Percentiles rank a stretch among this genome's conserved stretches.
Conservation (phyloP, 177 flowering plant genomes). For the Telopea speciosissima region DNA sequence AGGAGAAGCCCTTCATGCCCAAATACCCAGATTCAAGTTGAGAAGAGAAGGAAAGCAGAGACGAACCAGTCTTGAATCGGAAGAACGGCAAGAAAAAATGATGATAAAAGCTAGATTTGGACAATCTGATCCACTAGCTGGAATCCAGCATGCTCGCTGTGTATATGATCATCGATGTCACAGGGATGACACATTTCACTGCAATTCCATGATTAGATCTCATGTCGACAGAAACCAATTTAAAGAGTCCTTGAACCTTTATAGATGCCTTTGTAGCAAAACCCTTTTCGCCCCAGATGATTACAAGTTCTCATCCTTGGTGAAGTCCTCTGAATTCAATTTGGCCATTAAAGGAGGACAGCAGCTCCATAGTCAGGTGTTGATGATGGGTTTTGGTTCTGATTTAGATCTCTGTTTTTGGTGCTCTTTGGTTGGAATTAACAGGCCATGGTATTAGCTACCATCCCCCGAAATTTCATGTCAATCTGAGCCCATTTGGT, state of each 20-base stretch:
- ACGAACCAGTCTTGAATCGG: too few relatives aligned
- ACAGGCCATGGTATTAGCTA: too few relatives aligned
- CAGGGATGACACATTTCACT: conserved; percentile 44
- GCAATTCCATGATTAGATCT: conserved; percentile 67
- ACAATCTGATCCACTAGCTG: conserved; percentile 11
- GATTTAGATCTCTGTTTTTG: too few relatives aligned
- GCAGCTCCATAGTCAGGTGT: conserved; percentile 44
- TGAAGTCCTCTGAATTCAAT: conserved; percentile 42
- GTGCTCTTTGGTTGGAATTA: too few relatives aligned
- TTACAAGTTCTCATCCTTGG: conserved; percentile 46
- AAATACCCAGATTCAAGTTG: too few relatives aligned
- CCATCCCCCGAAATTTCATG: too few relatives aligned
- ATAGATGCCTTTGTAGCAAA: conserved; percentile 33
- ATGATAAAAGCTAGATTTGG: too few relatives aligned
- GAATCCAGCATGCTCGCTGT: conserved; percentile 45
- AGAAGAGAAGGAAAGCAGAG: too few relatives aligned
- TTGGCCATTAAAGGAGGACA: conserved; percentile 37
- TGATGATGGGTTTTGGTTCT: conserved; percentile 43
- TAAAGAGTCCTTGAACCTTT: conserved; percentile 38
- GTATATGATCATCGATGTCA: conserved; percentile 41
- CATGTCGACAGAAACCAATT: conserved; percentile 36
- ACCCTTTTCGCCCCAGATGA: conserved; percentile 42
- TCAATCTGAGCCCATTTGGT: too few relatives aligned
- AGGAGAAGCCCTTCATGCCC: too few relatives aligned
- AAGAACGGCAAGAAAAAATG: too few relatives aligned